These are phyloP conservation scores for Phialophora macrospora DNA, from an alignment of 2,329 filamentous ascomycete species.

Conservation along the genomic window DNA sequence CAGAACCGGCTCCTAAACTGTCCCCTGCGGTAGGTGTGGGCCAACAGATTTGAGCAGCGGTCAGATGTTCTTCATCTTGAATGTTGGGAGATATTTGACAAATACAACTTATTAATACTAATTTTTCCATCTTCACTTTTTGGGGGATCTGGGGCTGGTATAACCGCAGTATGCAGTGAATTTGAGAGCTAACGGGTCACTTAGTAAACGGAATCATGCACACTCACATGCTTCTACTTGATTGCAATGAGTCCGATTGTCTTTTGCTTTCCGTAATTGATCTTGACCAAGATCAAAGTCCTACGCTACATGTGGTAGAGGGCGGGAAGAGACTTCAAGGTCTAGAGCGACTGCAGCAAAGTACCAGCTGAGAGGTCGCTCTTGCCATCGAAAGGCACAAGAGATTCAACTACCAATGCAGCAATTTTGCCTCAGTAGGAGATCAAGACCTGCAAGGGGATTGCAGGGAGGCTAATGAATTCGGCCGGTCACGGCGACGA, in stretches of 20 bases:
- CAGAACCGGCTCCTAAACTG: not conserved
- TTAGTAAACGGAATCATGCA: not conserved
- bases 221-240: not conserved
- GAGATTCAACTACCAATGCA: not conserved
- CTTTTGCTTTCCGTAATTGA: not conserved
- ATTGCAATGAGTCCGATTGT: not conserved
- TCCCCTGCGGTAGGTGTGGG: not conserved
- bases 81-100: not conserved
- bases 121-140: not conserved
- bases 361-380: not conserved
- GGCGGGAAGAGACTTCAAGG: not conserved
- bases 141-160: too few relatives aligned
- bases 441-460: not conserved
- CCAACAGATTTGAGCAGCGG: not conserved
- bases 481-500: not conserved
- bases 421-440: not conserved
- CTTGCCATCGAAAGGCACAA: not conserved
- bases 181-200: not conserved
- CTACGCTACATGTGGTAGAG: not conserved
- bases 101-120: not conserved
- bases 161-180: not conserved
- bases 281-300: not conserved
- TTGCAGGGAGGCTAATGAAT: not conserved
- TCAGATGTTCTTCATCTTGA: not conserved
- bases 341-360: not conserved